Conservation (phyloP, 2,329 filamentous ascomycete species). For the Fusarium haematococcum region DNA sequence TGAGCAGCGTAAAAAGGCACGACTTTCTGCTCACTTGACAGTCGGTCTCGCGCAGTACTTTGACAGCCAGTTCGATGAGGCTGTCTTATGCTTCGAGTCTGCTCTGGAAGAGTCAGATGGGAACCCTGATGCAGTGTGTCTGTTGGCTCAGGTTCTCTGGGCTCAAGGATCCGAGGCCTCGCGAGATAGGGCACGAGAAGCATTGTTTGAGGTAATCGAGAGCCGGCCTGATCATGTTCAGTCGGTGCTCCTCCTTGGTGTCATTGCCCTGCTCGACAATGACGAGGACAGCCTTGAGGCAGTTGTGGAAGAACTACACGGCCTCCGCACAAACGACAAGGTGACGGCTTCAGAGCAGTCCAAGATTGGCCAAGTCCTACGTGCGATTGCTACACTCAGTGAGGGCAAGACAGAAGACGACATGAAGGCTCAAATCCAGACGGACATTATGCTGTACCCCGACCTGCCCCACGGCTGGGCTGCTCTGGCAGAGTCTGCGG, state of each 20-base stretch:
- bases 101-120: slow-evolving; percentile 81
- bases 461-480: slow-evolving; percentile 85
- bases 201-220: slow-evolving; percentile 85
- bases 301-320: slow-evolving; percentile 81
- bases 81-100: slow-evolving; percentile 82
- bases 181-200: slow-evolving; percentile 79
- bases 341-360: slow-evolving; percentile 73
- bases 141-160: slow-evolving; percentile 93
- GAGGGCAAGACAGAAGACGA: slow-evolving; percentile 61
- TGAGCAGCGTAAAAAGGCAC: slow-evolving; percentile 75
- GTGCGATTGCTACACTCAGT: slow-evolving; percentile 75
- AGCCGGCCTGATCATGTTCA: slow-evolving; percentile 79
- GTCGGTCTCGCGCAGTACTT: slow-evolving; percentile 87
- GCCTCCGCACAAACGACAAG: slow-evolving; percentile 74
- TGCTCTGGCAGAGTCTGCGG: slow-evolving; percentile 72
- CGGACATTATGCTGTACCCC: slow-evolving; percentile 84
- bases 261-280: slow-evolving; percentile 83
- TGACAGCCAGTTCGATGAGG: slow-evolving; percentile 71
- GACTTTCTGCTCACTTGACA: slow-evolving; percentile 87
- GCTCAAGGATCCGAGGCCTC: slow-evolving; percentile 83
- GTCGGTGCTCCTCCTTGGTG: slow-evolving; percentile 83
- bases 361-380: slow-evolving; percentile 79
- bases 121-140: slow-evolving; percentile 85
- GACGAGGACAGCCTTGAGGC: slow-evolving; percentile 85
- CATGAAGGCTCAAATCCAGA: slow-evolving; percentile 74